Evolutionary conservation across 1,284 basidiomycete species (phyloP).

Genomic region (Tremellales sp.): DNA sequence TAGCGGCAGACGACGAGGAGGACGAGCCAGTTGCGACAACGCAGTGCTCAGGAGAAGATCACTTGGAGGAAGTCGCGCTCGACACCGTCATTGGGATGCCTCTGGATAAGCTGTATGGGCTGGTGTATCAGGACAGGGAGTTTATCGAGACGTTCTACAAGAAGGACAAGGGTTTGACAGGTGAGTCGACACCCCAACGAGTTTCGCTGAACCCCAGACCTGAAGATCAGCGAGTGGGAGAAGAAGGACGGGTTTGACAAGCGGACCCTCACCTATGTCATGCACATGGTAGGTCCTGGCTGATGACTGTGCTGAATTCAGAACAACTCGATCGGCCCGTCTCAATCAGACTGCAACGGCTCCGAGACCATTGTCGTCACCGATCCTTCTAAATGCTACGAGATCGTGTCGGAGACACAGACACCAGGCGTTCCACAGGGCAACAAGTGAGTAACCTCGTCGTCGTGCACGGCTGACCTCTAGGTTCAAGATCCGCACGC

Average conservation of each 20-base stretch:
- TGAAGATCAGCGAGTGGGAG: slow-evolving; percentile 19
- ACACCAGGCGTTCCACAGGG: slow-evolving; percentile 23
- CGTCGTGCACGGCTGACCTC: not conserved
- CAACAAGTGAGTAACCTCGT: slow-evolving; percentile 16
- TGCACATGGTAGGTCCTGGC: slow-evolving; percentile 21
- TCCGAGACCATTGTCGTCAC: slow-evolving; percentile 14
- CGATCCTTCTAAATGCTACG: slow-evolving; percentile 15
- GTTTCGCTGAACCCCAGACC: slow-evolving; percentile 7
- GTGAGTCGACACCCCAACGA: slow-evolving; percentile 10
- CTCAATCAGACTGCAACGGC: slow-evolving; percentile 19
- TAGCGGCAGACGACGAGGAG: not conserved
- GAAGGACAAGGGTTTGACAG: slow-evolving; percentile 17
- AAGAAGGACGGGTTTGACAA: slow-evolving; percentile 9
- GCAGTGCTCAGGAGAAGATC: slow-evolving; percentile 12
- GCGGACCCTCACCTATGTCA: slow-evolving; percentile 20
- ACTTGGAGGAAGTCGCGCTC: slow-evolving; percentile 18
- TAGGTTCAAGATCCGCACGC: slow-evolving; percentile 21
- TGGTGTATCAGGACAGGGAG: slow-evolving; percentile 21
- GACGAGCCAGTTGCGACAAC: slow-evolving; percentile 1
- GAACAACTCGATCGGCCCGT: slow-evolving; percentile 24
- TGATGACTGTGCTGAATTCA: slow-evolving; percentile 1
- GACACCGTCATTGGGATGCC: slow-evolving; percentile 15
- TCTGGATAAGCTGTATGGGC: slow-evolving; percentile 16
- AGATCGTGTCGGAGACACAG: slow-evolving; percentile 22
- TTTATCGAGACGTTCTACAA: slow-evolving; percentile 20